Evolutionary conservation across 176 grass and related monocot genomes (phyloP), one percentile per base, ranked within the genome.

Genomic region (Juncus effusus): DNA sequence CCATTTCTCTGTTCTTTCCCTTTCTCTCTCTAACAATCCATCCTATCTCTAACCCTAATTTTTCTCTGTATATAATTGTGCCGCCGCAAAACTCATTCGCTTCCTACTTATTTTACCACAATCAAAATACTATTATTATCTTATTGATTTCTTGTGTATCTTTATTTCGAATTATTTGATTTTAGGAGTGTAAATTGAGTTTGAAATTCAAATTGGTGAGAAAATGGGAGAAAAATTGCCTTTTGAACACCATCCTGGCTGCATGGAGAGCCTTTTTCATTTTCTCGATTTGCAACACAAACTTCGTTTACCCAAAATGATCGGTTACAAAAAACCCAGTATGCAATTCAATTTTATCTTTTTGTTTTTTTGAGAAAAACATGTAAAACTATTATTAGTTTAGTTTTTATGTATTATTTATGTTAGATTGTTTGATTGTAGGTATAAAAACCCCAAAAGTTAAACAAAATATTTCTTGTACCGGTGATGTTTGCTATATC

Each of bases 261-360:
- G 53, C 38, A 41, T 71, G 38, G 67, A 59, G 11, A 57, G 2
- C 38, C 67, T 71, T 58, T 55, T 71, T 57, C 67, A 71, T 37
- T 58, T 71, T 42, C 14, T 55, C 7, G 16, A 56, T 56, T 56
- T 71, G 67, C 67, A 59, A 71, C 53, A 59, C 55, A 35, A 55
- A 11, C n/a, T 71, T 41, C 67, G 57, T 40, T 55, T 71, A 6
- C 54, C 54, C 40, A 71, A 59, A 55, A 71, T 71, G 67, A 71
- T 71, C 42, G 53, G 52, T 71, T 71, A 71, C 56, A 71, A 44
- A 44, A 57, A 55, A n/a, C 51, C 67, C 38, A 57, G 67, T 71
- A 56, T 1, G 4, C 1, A 57, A 13, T 57, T 57, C 54, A 65
- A 9, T 50, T 54, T 55, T 69, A 38, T 51, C 15, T 10, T 5